A percentile compares a stretch with the other conserved stretches of the same genome.
phyloP scores from a whole-genome alignment of 1,139 yeast genomes.

The Pichia sp. region DNA sequence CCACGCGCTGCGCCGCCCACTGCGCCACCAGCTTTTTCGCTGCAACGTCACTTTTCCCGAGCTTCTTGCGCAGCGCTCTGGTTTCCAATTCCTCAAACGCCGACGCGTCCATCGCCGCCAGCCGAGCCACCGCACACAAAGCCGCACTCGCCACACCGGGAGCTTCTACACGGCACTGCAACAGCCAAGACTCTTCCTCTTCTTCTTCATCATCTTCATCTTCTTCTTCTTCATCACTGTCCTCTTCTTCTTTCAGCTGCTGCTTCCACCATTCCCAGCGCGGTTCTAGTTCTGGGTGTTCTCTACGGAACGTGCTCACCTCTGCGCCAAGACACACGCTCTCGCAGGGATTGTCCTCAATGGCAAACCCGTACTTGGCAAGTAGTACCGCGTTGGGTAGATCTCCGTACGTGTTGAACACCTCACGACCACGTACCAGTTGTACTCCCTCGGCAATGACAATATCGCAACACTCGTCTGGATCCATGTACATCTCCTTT shows the following conservation, averaged over 20 bases:
- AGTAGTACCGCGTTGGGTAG: constrained; percentile 57
- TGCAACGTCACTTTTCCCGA: too few relatives aligned
- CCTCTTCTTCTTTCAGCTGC: constrained; percentile 31
- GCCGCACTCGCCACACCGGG: constrained; percentile 36
- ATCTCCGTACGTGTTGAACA: constrained; percentile 76
- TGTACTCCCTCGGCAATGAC: constrained; percentile 32
- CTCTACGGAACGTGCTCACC: constrained; percentile 23
- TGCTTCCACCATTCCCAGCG: constrained; percentile 66
- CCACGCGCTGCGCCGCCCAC: too few relatives aligned
- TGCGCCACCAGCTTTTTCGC: too few relatives aligned
- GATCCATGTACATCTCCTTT: constrained; percentile 20
- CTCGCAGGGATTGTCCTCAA: constrained; percentile 50
- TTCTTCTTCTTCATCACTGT: constrained; percentile 16
- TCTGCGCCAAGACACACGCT: constrained; percentile 51
- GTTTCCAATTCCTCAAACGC: too few relatives aligned
- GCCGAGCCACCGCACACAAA: constrained; percentile 32
- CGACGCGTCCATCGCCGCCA: constrained; percentile 27
- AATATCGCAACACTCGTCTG: constrained; percentile 53
- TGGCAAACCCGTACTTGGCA: constrained; percentile 71
- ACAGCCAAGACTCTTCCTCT: constrained; percentile 31
- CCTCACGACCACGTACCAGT: constrained; percentile 47
- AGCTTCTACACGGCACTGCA: constrained; percentile 29
- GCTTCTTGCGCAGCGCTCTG: too few relatives aligned
- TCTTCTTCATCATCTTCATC: constrained; percentile 16
- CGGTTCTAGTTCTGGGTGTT: constrained; percentile 32